Percentiles rank a stretch among this genome's conserved stretches.
Conservation (phyloP, 2,329 filamentous ascomycete species). For the Cladosporium phlei region DNA sequence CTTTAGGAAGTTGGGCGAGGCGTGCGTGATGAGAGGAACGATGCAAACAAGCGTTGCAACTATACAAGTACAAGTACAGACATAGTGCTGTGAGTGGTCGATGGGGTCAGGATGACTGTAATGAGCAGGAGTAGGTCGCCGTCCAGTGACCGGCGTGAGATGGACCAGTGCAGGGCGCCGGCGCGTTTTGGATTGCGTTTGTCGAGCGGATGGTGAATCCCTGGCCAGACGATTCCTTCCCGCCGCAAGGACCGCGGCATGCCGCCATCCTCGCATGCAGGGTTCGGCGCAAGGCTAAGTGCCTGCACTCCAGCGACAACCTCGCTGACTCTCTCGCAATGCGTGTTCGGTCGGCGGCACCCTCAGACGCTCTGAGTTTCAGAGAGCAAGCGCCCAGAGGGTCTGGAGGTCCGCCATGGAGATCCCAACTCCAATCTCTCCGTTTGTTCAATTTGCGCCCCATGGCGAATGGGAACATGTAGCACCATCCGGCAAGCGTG, state of each 20-base stretch:
- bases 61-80: constrained; percentile 1
- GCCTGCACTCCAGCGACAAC: constrained; percentile 6
- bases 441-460: too few species aligned
- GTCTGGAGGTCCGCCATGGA: too few species aligned
- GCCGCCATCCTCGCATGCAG: constrained; percentile 10
- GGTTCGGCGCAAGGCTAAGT: too few species aligned
- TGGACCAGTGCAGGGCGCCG: constrained; percentile 2
- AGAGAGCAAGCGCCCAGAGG: too few species aligned
- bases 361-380: too few species aligned
- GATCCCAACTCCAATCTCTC: too few species aligned
- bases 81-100: background rate
- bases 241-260: constrained; percentile 3
- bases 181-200: constrained; percentile 7
- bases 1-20: background rate
- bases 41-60: background rate
- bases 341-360: too few species aligned
- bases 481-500: too few species aligned
- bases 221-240: constrained; percentile 2
- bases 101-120: constrained; percentile 5
- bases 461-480: too few species aligned
- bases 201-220: constrained; percentile 3
- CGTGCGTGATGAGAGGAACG: background rate
- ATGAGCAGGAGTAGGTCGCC: constrained; percentile 6
- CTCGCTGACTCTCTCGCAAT: too few species aligned
- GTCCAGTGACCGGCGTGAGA: constrained; percentile 8